A percentile compares a stretch with the other conserved stretches of the same genome.
Evolutionary conservation across 495 filamentous ascomycete genomes (phyloP).

Genomic region (Penicillium atrosanguineum): DNA sequence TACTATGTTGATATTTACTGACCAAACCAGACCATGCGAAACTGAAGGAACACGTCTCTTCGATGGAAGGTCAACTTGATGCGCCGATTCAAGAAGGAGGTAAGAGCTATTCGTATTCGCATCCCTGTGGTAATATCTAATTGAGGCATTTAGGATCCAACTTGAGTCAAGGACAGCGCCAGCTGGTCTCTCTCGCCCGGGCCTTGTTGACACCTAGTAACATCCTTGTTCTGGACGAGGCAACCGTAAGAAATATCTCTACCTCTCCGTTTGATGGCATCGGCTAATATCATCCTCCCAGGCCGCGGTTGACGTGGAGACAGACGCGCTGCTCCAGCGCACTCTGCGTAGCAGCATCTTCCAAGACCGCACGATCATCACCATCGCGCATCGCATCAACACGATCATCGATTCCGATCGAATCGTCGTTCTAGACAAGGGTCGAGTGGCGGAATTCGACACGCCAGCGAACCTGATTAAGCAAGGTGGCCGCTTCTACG

Average conservation of each 20-base stretch:
- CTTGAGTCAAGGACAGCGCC: conserved; percentile 66
- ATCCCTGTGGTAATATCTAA: not conserved
- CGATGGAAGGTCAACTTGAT: conserved; percentile 88
- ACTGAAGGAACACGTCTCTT: conserved; percentile 84
- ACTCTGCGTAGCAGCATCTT: conserved; percentile 62
- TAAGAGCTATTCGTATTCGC: conserved; percentile 30
- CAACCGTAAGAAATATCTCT: conserved; percentile 57
- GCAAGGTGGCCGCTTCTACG: conserved; percentile 51
- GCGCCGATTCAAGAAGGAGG: conserved; percentile 91
- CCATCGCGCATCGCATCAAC: conserved; percentile 96
- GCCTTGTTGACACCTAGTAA: conserved; percentile 94
- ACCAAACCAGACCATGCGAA: conserved; percentile 74
- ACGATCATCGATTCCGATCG: conserved; percentile 92
- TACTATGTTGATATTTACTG: conserved; percentile 10
- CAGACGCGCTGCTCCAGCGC: conserved; percentile 74
- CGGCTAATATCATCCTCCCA: conserved; percentile 27
- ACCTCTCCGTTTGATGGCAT: not conserved
- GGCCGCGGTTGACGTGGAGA: conserved; percentile 94
- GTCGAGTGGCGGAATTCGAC: conserved; percentile 59
- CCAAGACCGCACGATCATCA: conserved; percentile 91
- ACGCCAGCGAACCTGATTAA: conserved; percentile 55
- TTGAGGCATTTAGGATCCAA: conserved; percentile 51
- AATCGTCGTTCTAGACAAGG: conserved; percentile 81
- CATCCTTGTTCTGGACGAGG: conserved; percentile 96
- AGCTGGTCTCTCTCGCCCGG: conserved; percentile 88